Conservation (phyloP, 2,329 filamentous ascomycete genomes). For the Sclerotiophoma versabilis region DNA sequence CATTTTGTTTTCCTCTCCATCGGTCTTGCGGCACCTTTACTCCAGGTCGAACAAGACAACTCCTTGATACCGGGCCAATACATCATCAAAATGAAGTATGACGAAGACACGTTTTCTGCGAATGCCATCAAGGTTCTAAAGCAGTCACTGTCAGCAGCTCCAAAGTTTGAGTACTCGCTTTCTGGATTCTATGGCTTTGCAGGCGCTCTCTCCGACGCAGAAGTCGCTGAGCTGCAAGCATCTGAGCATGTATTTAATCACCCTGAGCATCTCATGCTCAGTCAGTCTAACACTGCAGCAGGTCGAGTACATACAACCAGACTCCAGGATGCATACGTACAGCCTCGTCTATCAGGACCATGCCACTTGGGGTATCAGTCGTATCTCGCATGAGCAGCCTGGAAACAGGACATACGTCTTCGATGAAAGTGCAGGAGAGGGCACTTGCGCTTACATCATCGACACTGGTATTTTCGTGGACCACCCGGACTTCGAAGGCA, state of each 20-base stretch:
- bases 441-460: slow-evolving; percentile 65
- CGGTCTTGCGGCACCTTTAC: slow-evolving; percentile 49
- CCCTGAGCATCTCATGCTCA: fast-evolving
- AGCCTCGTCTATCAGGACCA: slow-evolving; percentile 44
- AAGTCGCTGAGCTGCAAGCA: slow-evolving; percentile 35
- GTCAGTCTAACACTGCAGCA: slow-evolving; percentile 8
- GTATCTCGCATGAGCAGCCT: slow-evolving; percentile 45
- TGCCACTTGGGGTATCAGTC: slow-evolving; percentile 51
- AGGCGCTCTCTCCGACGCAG: slow-evolving; percentile 36
- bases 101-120: slow-evolving; percentile 28
- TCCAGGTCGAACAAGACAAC: slow-evolving; percentile 36
- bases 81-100: slow-evolving; percentile 54
- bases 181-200: slow-evolving; percentile 49
- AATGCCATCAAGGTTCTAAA: slow-evolving; percentile 19
- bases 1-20: slow-evolving; percentile 46
- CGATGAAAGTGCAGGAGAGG: slow-evolving; percentile 46
- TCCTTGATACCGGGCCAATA: slow-evolving; percentile 50
- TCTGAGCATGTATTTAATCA: slow-evolving; percentile 29
- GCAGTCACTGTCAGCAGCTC: slow-evolving; percentile 25
- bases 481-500: slow-evolving; percentile 55
- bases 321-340: slow-evolving; percentile 37
- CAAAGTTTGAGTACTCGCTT: slow-evolving; percentile 44
- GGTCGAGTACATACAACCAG: slow-evolving; percentile 48
- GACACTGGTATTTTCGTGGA: slow-evolving; percentile 67
- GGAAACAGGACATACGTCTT: slow-evolving; percentile 46